Conservation (phyloP, 441 rosid genomes). For the Metrosideros polymorpha region DNA sequence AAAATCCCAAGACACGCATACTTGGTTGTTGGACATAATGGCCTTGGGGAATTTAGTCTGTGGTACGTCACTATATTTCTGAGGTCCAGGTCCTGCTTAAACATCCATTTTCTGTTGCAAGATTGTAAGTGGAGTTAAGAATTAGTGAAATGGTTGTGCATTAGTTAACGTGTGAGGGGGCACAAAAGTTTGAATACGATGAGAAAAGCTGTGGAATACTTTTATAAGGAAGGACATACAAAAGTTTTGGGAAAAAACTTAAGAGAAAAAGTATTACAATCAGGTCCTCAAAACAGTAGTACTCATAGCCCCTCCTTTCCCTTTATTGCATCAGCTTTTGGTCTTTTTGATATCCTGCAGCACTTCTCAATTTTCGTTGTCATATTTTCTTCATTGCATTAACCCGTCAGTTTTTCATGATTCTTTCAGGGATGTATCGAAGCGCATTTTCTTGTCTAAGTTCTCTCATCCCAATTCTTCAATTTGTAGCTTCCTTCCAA, state of each 20-base stretch:
- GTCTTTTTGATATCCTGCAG: background rate
- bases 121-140: background rate
- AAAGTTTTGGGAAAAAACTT: background rate
- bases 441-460: slow-evolving; percentile 40
- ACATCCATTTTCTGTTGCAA: background rate
- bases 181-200: background rate
- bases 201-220: background rate
- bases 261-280: background rate
- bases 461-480: slow-evolving; percentile 44
- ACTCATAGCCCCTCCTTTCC: background rate
- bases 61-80: slow-evolving; percentile 41
- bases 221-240: background rate
- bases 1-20: slow-evolving; percentile 49
- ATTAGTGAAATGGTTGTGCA: background rate
- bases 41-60: slow-evolving; percentile 66
- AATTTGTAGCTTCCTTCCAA: slow-evolving; percentile 49
- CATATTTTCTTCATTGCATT: background rate
- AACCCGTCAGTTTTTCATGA: background rate
- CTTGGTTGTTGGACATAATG: slow-evolving; percentile 66
- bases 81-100: background rate
- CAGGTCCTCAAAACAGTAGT: background rate
- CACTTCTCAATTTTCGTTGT: background rate
- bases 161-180: background rate
- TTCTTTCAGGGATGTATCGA: slow-evolving; percentile 59
- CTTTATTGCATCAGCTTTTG: background rate